A percentile compares a stretch with the other conserved stretches of the same genome.
Evolutionary conservation across 108 stramenopile genomes (phyloP).

Genomic region (Epithemia pelagica): DNA sequence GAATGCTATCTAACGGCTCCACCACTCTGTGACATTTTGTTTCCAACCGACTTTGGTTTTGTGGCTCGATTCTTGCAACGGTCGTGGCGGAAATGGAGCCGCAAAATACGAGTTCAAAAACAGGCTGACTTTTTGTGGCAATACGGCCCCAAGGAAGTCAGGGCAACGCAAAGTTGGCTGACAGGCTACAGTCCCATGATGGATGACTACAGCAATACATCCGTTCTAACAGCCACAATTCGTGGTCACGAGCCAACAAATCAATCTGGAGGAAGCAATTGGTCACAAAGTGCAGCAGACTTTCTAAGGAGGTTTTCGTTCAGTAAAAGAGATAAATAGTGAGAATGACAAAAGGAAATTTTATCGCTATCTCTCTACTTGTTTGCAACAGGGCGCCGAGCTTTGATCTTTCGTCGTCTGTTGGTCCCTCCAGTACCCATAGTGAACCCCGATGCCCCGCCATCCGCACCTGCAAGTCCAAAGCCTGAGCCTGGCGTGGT

Average conservation of each 20-base stretch:
- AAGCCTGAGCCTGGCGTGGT: neutral
- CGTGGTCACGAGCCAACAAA: neutral
- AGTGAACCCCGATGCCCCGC: no score
- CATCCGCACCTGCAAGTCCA: neutral
- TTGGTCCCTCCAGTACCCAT: neutral
- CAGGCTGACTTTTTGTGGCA: constrained; percentile 60
- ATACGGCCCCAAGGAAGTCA: constrained; percentile 51
- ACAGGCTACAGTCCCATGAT: constrained; percentile 75
- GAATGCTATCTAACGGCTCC: constrained; percentile 53
- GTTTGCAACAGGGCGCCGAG: neutral
- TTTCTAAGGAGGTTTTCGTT: no score
- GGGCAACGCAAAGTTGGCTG: constrained; percentile 64
- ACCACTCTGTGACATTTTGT: constrained; percentile 67
- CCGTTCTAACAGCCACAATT: constrained; percentile 46
- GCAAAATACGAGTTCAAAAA: constrained; percentile 37
- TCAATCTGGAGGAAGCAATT: neutral
- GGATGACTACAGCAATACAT: constrained; percentile 77
- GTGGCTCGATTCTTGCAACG: constrained; percentile 31
- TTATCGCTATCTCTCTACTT: neutral
- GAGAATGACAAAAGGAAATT: no score
- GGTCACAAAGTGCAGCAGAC: no score
- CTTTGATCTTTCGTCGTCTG: neutral
- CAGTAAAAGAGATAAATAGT: no score
- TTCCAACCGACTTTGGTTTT: constrained; percentile 67
- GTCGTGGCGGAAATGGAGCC: constrained; percentile 1